These are phyloP conservation scores for Amyloporia xantha DNA, from an alignment of 768 basidiomycete species.

Conservation along the genomic window DNA sequence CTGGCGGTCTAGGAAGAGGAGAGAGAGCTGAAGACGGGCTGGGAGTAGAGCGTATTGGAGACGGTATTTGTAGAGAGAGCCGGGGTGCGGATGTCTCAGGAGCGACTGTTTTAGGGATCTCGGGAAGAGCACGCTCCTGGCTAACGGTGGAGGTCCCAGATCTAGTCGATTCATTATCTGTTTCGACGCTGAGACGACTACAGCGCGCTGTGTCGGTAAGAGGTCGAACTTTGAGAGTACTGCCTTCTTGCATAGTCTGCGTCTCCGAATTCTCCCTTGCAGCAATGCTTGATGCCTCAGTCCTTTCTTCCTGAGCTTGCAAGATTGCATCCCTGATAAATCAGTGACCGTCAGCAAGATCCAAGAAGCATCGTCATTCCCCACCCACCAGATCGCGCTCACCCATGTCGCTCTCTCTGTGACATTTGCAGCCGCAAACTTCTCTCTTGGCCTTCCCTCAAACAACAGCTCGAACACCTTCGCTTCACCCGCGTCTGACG, in stretches of 20 bases:
- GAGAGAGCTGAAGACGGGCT: slow-evolving; percentile 3
- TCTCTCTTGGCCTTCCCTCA: slow-evolving; percentile 43
- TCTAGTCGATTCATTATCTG: background rate
- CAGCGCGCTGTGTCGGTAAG: background rate
- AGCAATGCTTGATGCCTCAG: slow-evolving; percentile 2
- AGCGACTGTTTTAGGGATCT: slow-evolving; percentile 20
- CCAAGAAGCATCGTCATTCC: too few relatives aligned
- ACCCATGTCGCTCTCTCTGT: slow-evolving; percentile 69
- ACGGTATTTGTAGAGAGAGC: background rate
- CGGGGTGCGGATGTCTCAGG: slow-evolving; percentile 18
- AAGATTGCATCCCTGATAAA: slow-evolving; percentile 52
- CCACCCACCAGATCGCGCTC: slow-evolving; percentile 60
- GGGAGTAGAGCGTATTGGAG: background rate
- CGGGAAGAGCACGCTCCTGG: slow-evolving; percentile 9
- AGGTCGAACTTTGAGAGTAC: background rate
- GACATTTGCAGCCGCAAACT: slow-evolving; percentile 55
- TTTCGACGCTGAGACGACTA: background rate
- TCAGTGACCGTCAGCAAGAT: too few relatives aligned
- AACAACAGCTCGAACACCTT: slow-evolving; percentile 64
- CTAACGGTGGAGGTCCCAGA: background rate
- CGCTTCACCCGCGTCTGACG: slow-evolving; percentile 30
- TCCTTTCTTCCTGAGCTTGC: slow-evolving; percentile 26
- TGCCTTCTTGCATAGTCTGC: background rate
- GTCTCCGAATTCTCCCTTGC: background rate
- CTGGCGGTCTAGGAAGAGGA: slow-evolving; percentile 14